Percentiles rank a stretch among this genome's conserved stretches.
Conservation (phyloP, 768 basidiomycete genomes). For the Lyophyllum semitale region DNA sequence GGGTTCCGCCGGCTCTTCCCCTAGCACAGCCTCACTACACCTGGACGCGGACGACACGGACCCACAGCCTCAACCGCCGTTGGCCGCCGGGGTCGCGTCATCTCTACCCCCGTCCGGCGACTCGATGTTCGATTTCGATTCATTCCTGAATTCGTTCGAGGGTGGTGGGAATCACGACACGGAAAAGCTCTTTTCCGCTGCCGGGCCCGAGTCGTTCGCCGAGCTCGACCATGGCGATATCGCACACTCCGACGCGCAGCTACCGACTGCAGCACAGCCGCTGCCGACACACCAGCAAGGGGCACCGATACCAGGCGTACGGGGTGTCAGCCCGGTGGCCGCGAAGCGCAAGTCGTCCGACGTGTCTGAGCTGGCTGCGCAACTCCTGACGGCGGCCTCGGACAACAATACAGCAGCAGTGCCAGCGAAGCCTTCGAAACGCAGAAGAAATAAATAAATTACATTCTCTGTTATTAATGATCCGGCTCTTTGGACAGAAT, state of each 20-base stretch:
- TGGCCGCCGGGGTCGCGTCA: not conserved
- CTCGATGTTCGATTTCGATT: conserved; percentile 16
- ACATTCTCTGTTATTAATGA: not conserved
- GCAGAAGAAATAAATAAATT: conserved; percentile 21
- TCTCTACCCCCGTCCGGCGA: not conserved
- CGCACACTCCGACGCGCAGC: not conserved
- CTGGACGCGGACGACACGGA: conserved; percentile 9
- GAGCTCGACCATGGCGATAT: conserved; percentile 1
- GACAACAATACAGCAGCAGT: not conserved
- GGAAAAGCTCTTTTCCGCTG: not conserved
- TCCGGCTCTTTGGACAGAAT: not conserved
- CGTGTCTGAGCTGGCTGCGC: conserved; percentile 11
- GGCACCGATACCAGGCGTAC: conserved; percentile 11
- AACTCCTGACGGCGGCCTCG: not conserved
- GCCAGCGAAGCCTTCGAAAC: conserved; percentile 14
- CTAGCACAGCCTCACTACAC: conserved; percentile 8
- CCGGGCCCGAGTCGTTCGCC: conserved; percentile 7
- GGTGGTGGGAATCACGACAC: not conserved
- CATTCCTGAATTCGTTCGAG: conserved; percentile 16
- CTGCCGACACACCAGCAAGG: conserved; percentile 6
- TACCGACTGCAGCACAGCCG: not conserved
- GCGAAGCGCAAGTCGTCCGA: conserved; percentile 21
- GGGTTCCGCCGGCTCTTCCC: conserved; percentile 4
- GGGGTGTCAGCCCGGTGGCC: conserved; percentile 1
- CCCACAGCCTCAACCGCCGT: not conserved